phyloP scores from a whole-genome alignment of 768 basidiomycete species.

The Austroboletus eburneus region DNA sequence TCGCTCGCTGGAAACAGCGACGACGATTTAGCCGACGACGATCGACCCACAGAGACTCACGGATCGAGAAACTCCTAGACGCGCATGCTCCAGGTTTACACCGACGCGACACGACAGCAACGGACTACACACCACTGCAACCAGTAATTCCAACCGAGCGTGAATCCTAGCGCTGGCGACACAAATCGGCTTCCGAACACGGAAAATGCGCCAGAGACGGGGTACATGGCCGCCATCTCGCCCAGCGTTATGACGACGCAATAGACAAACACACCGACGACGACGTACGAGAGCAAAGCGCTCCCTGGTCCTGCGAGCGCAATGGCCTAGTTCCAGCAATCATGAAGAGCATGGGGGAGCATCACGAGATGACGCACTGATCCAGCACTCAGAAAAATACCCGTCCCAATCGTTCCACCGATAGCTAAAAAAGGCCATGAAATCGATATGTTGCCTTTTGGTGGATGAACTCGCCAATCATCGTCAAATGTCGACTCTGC shows the following conservation, averaged over 20 bases:
- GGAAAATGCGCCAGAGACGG: constrained; percentile 59
- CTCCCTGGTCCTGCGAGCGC: constrained; percentile 57
- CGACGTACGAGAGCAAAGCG: constrained; percentile 55
- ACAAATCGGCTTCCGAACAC: constrained; percentile 56
- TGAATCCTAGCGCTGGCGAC: constrained; percentile 57
- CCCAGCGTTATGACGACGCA: constrained; percentile 61
- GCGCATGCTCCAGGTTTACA: no score
- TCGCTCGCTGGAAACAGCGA: constrained; percentile 50
- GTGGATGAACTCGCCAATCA: constrained; percentile 32
- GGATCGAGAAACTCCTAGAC: no score
- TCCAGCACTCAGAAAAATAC: constrained; percentile 59
- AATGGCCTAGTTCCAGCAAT: no score
- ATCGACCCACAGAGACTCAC: no score
- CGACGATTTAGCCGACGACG: no score
- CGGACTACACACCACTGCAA: constrained; percentile 38
- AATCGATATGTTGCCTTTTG: no score
- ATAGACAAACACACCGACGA: constrained; percentile 58
- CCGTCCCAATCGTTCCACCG: constrained; percentile 56
- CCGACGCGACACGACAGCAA: no score
- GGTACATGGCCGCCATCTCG: constrained; percentile 64
- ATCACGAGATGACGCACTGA: no score
- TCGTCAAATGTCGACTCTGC: constrained; percentile 39
- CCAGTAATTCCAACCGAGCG: constrained; percentile 58
- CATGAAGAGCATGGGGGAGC: no score
- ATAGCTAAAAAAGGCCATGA: constrained; percentile 35